Percentiles rank a stretch among this genome's conserved stretches.
These are phyloP conservation scores for Cystobasidium ongulense DNA, from an alignment of 768 basidiomycete genomes.

Conservation along the genomic window DNA sequence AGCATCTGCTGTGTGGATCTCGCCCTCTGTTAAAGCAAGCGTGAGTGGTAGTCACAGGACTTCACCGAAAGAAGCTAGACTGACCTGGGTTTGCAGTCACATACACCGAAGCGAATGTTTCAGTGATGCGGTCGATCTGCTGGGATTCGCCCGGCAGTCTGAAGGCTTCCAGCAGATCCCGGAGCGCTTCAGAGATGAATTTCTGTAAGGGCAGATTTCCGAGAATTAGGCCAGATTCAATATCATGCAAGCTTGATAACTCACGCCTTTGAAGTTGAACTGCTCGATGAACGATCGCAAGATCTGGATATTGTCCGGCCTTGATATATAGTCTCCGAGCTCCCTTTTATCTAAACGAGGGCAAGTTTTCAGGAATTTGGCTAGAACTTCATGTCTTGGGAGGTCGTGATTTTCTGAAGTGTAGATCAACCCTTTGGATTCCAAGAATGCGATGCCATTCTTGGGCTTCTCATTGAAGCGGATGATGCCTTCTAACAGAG, in stretches of 20 bases:
- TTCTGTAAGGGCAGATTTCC: constrained; percentile 54
- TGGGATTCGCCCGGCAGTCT: constrained; percentile 90
- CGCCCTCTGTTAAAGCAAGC: constrained; percentile 52
- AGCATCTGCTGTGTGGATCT: constrained; percentile 83
- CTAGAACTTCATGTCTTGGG: constrained; percentile 58
- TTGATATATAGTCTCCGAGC: constrained; percentile 84
- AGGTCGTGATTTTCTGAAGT: constrained; percentile 43
- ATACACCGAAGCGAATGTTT: constrained; percentile 85
- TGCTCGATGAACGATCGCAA: constrained; percentile 76
- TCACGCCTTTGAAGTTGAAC: constrained; percentile 80
- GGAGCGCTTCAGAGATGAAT: constrained; percentile 89
- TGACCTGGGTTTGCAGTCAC: constrained; percentile 74
- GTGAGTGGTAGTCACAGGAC: background rate
- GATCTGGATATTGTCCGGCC: constrained; percentile 73
- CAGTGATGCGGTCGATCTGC: constrained; percentile 86
- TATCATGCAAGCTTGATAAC: constrained; percentile 39
- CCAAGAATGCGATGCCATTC: constrained; percentile 75
- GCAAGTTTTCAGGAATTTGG: constrained; percentile 73
- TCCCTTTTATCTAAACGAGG: constrained; percentile 83
- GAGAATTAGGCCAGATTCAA: background rate
- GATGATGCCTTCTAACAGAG: constrained; percentile 70
- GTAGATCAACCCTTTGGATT: constrained; percentile 77
- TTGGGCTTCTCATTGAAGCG: constrained; percentile 93
- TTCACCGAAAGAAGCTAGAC: constrained; percentile 32
- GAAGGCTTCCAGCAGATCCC: constrained; percentile 86